These are phyloP conservation scores for Cryomyces antarcticus DNA, from an alignment of 495 filamentous ascomycete genomes.

Conservation along the genomic window DNA sequence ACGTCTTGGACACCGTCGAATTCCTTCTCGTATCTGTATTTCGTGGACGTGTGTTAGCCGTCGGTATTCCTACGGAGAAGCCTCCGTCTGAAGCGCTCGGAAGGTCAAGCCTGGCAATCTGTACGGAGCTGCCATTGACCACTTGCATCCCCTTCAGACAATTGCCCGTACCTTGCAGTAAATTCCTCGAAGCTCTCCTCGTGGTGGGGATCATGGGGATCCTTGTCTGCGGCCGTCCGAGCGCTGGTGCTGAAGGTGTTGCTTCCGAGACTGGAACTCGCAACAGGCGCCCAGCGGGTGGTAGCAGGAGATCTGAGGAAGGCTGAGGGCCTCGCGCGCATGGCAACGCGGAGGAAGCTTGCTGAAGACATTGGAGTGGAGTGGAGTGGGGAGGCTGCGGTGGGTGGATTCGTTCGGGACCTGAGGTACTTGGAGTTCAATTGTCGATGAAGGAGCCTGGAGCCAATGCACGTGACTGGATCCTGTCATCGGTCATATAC, in stretches of 20 bases:
- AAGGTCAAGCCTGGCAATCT: not conserved
- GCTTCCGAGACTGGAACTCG: not conserved
- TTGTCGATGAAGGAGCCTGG: too few species aligned
- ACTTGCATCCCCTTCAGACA: not conserved
- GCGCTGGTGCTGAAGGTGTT: conserved; percentile 11
- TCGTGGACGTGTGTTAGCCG: not conserved
- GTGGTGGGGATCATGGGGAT: conserved; percentile 33
- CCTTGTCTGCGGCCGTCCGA: conserved; percentile 4
- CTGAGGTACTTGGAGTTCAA: too few species aligned
- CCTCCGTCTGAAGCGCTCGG: not conserved
- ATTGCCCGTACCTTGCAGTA: conserved; percentile 64
- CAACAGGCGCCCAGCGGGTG: not conserved
- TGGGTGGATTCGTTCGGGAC: too few species aligned
- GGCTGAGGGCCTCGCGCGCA: conserved; percentile 3
- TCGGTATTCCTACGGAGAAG: not conserved
- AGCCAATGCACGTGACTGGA: too few species aligned
- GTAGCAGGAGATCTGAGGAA: conserved; percentile 1
- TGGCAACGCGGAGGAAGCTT: conserved; percentile 7
- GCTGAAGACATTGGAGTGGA: conserved; percentile 4
- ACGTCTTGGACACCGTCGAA: conserved; percentile 95
- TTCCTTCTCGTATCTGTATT: conserved; percentile 86
- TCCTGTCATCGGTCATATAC: too few species aligned
- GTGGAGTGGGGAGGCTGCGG: too few species aligned
- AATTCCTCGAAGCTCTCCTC: conserved; percentile 98
- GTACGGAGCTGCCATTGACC: not conserved